A percentile compares a stretch with the other conserved stretches of the same genome.
These are phyloP conservation scores for Xylaria bambusicola DNA, from an alignment of 495 filamentous ascomycete genomes.

Conservation along the genomic window DNA sequence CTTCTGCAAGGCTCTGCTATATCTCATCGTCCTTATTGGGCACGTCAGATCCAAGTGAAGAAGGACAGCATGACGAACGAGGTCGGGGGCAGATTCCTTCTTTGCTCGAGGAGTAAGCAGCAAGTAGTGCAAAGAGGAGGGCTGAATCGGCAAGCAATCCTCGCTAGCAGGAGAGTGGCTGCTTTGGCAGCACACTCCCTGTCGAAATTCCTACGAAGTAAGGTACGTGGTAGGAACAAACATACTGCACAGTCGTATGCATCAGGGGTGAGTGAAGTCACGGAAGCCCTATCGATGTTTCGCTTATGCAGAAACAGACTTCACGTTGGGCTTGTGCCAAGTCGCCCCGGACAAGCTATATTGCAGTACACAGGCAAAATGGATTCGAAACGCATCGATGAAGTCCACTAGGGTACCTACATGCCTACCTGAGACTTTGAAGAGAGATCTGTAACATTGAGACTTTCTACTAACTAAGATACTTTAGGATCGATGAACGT, in stretches of 20 bases:
- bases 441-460: neutral
- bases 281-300: neutral
- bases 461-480: neutral
- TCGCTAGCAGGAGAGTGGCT: neutral
- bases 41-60: neutral
- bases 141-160: neutral
- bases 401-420: neutral
- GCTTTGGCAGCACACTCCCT: neutral
- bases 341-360: neutral
- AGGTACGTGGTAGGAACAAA: too few species aligned
- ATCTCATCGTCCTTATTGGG: neutral
- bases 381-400: neutral
- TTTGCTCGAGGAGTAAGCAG: neutral
- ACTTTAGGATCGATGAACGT: too few species aligned
- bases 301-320: slow-evolving; percentile 13
- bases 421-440: too few species aligned
- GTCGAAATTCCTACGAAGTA: too few species aligned
- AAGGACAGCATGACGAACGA: neutral
- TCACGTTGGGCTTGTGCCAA: too few species aligned
- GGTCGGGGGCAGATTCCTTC: neutral
- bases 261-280: slow-evolving; percentile 5
- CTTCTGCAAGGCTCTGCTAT: neutral
- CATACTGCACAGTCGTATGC: neutral
- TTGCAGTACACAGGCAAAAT: neutral
- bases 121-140: too few species aligned